phyloP scores from a whole-genome alignment of 2,329 filamentous ascomycete species.

The Colletotrichum costaricense region DNA sequence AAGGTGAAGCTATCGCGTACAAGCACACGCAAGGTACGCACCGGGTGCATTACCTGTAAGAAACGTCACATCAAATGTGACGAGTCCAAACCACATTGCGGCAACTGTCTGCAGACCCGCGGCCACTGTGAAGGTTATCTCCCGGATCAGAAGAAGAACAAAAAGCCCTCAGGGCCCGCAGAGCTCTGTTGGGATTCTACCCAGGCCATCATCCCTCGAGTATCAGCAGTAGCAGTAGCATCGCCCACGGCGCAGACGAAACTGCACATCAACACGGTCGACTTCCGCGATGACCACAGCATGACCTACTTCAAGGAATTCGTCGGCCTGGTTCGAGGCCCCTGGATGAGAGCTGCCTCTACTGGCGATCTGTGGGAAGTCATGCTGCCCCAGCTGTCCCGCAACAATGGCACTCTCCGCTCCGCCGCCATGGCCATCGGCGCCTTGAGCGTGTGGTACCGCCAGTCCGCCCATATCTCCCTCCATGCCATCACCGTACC shows the following conservation, averaged over 20 bases:
- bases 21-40: constrained; percentile 35
- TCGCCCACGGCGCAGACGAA: constrained; percentile 24
- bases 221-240: not conserved
- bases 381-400: constrained; percentile 45
- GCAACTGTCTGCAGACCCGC: constrained; percentile 32
- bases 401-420: constrained; percentile 41
- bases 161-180: constrained; percentile 3
- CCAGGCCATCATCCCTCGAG: constrained; percentile 1
- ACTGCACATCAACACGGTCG: constrained; percentile 32
- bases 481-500: constrained; percentile 32
- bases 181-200: constrained; percentile 42
- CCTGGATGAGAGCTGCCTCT: constrained; percentile 43
- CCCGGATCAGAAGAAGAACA: constrained; percentile 30
- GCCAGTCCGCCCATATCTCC: constrained; percentile 21
- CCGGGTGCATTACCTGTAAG: constrained; percentile 37
- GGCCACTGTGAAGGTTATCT: constrained; percentile 36
- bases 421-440: constrained; percentile 47
- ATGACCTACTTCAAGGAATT: constrained; percentile 46
- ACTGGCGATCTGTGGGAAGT: constrained; percentile 43
- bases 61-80: constrained; percentile 38
- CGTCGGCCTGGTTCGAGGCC: constrained; percentile 40
- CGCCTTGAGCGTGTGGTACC: constrained; percentile 41
- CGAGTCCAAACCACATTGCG: constrained; percentile 36
- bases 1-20: constrained; percentile 31
- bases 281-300: constrained; percentile 34